A percentile compares a stretch with the other conserved stretches of the same genome.
These are phyloP conservation scores for Lactarius trivialis DNA, from an alignment of 768 basidiomycete genomes.

Conservation along the genomic window DNA sequence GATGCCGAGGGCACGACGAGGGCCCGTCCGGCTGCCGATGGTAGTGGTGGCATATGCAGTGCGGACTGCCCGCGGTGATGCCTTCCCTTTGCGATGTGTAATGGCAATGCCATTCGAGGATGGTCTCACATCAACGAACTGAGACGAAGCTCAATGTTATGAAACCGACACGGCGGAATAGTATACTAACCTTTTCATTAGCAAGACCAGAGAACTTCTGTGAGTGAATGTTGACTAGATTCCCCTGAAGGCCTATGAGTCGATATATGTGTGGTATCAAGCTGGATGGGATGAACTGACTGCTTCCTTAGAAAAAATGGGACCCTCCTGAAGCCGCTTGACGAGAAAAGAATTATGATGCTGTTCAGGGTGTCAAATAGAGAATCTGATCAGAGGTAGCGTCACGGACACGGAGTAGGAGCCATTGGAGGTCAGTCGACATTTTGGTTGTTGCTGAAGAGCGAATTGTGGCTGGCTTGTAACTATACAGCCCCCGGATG, in stretches of 20 bases:
- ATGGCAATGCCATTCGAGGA: constrained; percentile 52
- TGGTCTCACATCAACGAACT: constrained; percentile 64
- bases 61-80: constrained; percentile 45
- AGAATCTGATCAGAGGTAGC: background rate
- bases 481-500: constrained; percentile 15
- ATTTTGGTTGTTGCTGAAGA: constrained; percentile 5
- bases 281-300: constrained; percentile 37
- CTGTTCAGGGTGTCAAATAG: constrained; percentile 33
- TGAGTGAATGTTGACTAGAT: constrained; percentile 84
- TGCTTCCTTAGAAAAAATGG: constrained; percentile 78
- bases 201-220: constrained; percentile 87
- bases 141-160: background rate
- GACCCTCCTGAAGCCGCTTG: constrained; percentile 66
- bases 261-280: background rate
- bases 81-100: constrained; percentile 58
- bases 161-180: background rate
- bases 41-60: constrained; percentile 41
- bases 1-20: constrained; percentile 64
- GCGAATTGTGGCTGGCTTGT: background rate
- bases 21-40: constrained; percentile 64
- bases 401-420: constrained; percentile 73
- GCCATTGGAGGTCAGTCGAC: constrained; percentile 88
- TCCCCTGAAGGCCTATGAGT: constrained; percentile 47
- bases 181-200: constrained; percentile 62
- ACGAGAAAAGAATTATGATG: constrained; percentile 83